Conservation (phyloP, 768 basidiomycete species). For the Xanthoconium purpureum region DNA sequence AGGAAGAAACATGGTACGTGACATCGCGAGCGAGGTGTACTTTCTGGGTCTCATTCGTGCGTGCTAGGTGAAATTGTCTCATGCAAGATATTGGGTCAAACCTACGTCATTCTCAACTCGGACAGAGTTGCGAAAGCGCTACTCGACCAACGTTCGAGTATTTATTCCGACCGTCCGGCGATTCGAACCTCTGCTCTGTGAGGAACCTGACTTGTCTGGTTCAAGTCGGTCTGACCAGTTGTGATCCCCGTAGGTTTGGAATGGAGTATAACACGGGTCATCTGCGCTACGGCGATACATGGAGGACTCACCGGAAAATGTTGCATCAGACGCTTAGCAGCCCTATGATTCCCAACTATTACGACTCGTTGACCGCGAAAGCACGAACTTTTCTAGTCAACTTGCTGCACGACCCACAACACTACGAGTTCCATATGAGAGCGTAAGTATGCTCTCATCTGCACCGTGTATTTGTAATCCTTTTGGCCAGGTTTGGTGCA, state of each 20-base stretch:
- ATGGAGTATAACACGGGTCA: constrained; percentile 23
- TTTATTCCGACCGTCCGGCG: constrained; percentile 22
- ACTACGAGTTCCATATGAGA: constrained; percentile 11
- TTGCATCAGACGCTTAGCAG: constrained; percentile 12
- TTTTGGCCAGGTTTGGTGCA: constrained; percentile 12
- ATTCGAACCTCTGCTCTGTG: constrained; percentile 7
- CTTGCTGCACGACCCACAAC: constrained; percentile 14
- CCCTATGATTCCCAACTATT: constrained; percentile 10
- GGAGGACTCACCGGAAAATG: constrained; percentile 17
- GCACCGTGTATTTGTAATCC: neutral
- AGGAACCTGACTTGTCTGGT: neutral
- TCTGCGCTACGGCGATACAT: constrained; percentile 16
- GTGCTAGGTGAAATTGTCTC: constrained; percentile 21
- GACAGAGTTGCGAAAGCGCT: constrained; percentile 19
- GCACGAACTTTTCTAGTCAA: constrained; percentile 3
- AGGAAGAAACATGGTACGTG: constrained; percentile 29
- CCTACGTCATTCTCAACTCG: constrained; percentile 24
- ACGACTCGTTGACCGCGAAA: constrained; percentile 8
- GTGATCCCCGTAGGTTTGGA: constrained; percentile 16
- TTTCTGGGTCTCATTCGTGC: neutral
- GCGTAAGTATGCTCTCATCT: constrained; percentile 16
- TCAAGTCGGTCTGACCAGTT: neutral
- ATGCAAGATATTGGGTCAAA: constrained; percentile 20
- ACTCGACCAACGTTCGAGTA: constrained; percentile 26
- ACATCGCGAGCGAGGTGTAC: neutral